These are phyloP conservation scores for Diaporthe capsici DNA, from an alignment of 2,329 filamentous ascomycete genomes.

Conservation along the genomic window DNA sequence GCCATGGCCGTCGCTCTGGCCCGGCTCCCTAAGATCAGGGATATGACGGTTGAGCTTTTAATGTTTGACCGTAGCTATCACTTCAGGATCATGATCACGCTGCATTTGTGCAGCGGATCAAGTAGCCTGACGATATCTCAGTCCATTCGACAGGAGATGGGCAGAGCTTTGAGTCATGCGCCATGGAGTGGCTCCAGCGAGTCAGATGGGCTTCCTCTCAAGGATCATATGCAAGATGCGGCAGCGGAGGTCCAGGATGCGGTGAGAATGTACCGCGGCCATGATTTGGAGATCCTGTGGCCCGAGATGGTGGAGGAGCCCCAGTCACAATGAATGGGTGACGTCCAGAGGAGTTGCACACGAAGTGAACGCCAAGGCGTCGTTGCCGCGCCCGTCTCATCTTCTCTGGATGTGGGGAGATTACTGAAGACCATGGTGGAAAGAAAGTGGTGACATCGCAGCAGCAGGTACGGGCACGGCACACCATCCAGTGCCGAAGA, in stretches of 20 bases:
- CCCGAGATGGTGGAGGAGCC: neutral
- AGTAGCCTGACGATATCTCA: neutral
- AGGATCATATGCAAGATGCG: neutral
- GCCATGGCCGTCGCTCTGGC: neutral
- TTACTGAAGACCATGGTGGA: neutral
- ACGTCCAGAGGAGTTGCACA: neutral
- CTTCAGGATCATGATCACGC: neutral
- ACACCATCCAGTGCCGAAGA: neutral
- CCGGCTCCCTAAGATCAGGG: neutral
- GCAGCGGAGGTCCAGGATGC: neutral
- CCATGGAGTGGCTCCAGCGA: neutral
- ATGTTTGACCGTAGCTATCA: rapidly evolving
- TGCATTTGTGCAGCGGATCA: neutral
- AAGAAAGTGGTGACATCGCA: neutral
- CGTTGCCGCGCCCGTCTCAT: neutral
- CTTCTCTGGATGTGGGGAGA: neutral
- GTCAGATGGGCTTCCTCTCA: neutral
- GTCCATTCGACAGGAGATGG: rapidly evolving
- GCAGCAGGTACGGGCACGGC: neutral
- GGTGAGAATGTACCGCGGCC: neutral
- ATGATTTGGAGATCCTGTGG: neutral
- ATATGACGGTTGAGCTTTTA: neutral
- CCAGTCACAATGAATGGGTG: neutral
- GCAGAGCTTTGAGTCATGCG: neutral
- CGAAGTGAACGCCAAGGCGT: neutral